phyloP scores from a whole-genome alignment of 139 green algal species.

The Closterium sp. region DNA sequence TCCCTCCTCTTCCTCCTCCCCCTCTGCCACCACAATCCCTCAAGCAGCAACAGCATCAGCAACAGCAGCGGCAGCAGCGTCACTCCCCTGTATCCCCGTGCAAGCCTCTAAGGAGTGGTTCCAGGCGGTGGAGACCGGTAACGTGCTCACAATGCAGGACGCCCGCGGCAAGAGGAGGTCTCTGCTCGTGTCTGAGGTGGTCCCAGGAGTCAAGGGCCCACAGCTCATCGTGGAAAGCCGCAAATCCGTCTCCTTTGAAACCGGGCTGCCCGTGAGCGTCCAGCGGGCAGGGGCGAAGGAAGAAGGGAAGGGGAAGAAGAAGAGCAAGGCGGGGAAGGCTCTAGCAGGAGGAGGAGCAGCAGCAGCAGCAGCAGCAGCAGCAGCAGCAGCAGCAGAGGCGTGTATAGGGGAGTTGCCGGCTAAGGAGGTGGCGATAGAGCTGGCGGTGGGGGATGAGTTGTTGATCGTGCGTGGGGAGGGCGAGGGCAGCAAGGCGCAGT shows the following conservation, averaged over 20 bases:
- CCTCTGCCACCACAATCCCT: not conserved
- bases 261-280: not conserved
- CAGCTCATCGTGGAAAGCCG: conserved; percentile 4
- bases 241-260: conserved; percentile 17
- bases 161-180: conserved; percentile 17
- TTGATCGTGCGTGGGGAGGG: not conserved
- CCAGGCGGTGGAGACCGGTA: not conserved
- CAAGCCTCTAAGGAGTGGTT: conserved; percentile 1
- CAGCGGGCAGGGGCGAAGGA: not conserved
- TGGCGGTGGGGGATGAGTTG: conserved; percentile 26
- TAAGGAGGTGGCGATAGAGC: conserved; percentile 20
- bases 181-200: not conserved
- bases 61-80: not conserved
- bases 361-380: not conserved
- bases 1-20: not conserved
- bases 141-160: conserved; percentile 1
- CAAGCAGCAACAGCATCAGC: not conserved
- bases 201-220: not conserved
- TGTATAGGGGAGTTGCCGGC: conserved; percentile 16
- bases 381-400: not conserved
- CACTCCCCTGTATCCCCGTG: not conserved
- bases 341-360: not conserved
- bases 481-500: not conserved
- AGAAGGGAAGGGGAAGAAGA: not conserved
- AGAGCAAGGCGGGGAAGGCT: not conserved